Evolutionary conservation across 2,329 filamentous ascomycete species (phyloP).

Genomic region (Fusarium staphyleae): DNA sequence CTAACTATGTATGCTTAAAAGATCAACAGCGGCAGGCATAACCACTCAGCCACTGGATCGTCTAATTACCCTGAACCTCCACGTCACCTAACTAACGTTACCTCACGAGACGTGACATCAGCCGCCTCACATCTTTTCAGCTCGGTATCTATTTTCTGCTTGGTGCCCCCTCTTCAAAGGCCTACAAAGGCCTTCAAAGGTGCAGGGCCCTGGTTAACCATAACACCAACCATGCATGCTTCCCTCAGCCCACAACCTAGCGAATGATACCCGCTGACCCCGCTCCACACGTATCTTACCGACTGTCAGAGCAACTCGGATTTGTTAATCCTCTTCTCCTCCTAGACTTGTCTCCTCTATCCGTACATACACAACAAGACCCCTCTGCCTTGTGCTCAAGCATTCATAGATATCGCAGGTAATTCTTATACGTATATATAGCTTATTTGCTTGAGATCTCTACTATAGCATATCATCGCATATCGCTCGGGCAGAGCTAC

Average conservation of each 20-base stretch:
- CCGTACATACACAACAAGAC: no score
- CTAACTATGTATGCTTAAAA: no score
- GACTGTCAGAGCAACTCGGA: background rate
- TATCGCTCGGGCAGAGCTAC: background rate
- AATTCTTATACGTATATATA: background rate
- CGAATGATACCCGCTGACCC: slow-evolving; percentile 13
- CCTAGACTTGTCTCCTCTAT: no score
- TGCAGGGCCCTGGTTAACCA: slow-evolving; percentile 28
- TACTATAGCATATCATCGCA: slow-evolving; percentile 4
- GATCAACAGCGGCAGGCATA: no score
- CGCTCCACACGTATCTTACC: slow-evolving; percentile 15
- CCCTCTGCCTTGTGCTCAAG: no score
- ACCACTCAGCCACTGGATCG: no score
- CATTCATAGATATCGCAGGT: background rate
- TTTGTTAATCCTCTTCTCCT: background rate
- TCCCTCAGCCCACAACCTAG: background rate
- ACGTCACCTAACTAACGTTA: slow-evolving; percentile 21
- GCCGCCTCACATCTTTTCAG: background rate
- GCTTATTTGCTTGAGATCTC: slow-evolving; percentile 4
- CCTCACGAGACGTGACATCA: slow-evolving; percentile 4
- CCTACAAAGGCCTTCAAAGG: background rate
- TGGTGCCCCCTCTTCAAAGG: no score
- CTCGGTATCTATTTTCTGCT: slow-evolving; percentile 4
- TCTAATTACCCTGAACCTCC: background rate
- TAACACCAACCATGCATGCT: slow-evolving; percentile 37